These are phyloP conservation scores for Rhodotorula mucilaginosa DNA, from an alignment of 1,284 basidiomycete genomes.

Conservation along the genomic window DNA sequence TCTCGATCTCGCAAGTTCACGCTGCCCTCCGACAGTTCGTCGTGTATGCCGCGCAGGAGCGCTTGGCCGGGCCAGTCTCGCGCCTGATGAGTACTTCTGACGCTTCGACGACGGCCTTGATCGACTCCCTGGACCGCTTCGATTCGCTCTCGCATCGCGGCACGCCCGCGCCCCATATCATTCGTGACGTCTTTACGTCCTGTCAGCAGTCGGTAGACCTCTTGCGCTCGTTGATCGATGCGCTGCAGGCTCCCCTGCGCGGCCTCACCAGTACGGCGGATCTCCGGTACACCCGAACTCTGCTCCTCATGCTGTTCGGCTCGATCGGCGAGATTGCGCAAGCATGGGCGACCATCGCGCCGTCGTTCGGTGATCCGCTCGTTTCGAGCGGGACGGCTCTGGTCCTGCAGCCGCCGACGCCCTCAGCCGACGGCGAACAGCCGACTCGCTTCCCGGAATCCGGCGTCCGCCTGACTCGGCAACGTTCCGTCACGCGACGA, in stretches of 20 bases:
- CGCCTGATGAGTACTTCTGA: constrained; percentile 84
- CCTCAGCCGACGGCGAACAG: constrained; percentile 39
- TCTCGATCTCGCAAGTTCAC: constrained; percentile 88
- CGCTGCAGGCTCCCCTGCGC: constrained; percentile 36
- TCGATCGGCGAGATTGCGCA: constrained; percentile 82
- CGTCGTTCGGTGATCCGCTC: constrained; percentile 59
- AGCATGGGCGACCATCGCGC: constrained; percentile 77
- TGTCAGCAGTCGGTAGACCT: constrained; percentile 81
- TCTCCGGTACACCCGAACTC: constrained; percentile 79
- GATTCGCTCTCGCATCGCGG: constrained; percentile 73
- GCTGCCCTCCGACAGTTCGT: constrained; percentile 86
- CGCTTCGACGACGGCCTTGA: constrained; percentile 76
- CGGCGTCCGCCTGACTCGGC: constrained; percentile 26
- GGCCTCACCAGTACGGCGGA: constrained; percentile 67
- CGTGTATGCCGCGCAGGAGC: constrained; percentile 77
- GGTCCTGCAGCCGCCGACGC: constrained; percentile 43
- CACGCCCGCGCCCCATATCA: constrained; percentile 67
- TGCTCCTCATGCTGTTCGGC: constrained; percentile 84
- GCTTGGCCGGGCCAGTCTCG: constrained; percentile 73
- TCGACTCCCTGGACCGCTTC: constrained; percentile 86
- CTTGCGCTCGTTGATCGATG: constrained; percentile 70
- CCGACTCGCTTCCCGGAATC: neutral
- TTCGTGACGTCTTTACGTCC: constrained; percentile 74
- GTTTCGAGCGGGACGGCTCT: constrained; percentile 23
- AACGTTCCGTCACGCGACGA: constrained; percentile 60